phyloP scores from a whole-genome alignment of 768 basidiomycete genomes.

The Termitomyces sp. region DNA sequence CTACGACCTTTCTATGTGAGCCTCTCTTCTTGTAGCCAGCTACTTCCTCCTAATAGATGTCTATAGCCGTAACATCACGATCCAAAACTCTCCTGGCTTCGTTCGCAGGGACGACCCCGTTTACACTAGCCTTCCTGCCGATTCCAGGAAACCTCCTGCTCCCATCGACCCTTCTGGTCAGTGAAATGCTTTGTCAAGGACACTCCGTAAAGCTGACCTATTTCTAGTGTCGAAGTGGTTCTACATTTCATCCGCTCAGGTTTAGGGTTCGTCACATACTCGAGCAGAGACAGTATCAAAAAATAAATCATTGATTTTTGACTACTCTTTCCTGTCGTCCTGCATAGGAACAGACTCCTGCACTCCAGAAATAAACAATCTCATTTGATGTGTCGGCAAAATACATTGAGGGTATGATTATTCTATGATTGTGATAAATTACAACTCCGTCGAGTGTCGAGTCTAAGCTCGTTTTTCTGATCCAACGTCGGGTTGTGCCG shows the following conservation, averaged over 20 bases:
- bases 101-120: slow-evolving; percentile 57
- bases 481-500: slow-evolving; percentile 52
- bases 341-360: not conserved
- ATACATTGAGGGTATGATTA: slow-evolving; percentile 18
- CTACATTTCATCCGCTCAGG: slow-evolving; percentile 88
- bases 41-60: slow-evolving; percentile 9
- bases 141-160: slow-evolving; percentile 82
- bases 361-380: not conserved
- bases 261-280: slow-evolving; percentile 38
- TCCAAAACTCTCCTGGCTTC: slow-evolving; percentile 71
- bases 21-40: slow-evolving; percentile 9
- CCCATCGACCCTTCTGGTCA: slow-evolving; percentile 89
- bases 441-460: slow-evolving; percentile 19
- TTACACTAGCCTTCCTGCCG: slow-evolving; percentile 68
- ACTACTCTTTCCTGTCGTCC: not conserved
- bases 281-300: slow-evolving; percentile 5
- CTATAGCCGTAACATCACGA: slow-evolving; percentile 76
- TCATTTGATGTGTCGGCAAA: not conserved
- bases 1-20: slow-evolving; percentile 86
- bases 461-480: slow-evolving; percentile 32
- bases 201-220: slow-evolving; percentile 8
- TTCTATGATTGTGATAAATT: slow-evolving; percentile 15
- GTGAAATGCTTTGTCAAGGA: slow-evolving; percentile 23
- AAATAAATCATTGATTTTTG: not conserved
- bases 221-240: slow-evolving; percentile 84